These are phyloP conservation scores for Teunomyces pallodes DNA, from an alignment of 805 yeast species.

Conservation along the genomic window DNA sequence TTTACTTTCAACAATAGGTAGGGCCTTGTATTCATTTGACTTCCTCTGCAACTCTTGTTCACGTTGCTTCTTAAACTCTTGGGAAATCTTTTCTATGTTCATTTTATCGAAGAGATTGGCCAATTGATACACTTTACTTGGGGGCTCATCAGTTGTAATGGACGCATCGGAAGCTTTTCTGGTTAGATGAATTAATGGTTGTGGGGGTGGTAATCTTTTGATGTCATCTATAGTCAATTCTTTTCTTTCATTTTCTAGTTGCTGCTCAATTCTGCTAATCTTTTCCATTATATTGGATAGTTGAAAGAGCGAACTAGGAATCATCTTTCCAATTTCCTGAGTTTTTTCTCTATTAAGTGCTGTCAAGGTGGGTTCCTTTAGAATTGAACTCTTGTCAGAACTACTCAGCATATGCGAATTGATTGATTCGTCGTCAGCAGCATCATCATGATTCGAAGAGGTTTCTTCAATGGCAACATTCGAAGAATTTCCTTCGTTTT, in stretches of 20 bases:
- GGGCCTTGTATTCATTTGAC: slow-evolving; percentile 61
- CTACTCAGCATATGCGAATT: neutral
- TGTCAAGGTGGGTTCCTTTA: slow-evolving; percentile 1
- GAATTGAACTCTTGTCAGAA: neutral
- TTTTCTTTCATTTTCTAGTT: slow-evolving; percentile 13
- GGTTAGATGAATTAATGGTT: slow-evolving; percentile 13
- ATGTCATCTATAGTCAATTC: slow-evolving; percentile 7
- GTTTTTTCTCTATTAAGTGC: slow-evolving; percentile 8
- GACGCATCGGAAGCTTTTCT: slow-evolving; percentile 6
- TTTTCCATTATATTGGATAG: slow-evolving; percentile 18
- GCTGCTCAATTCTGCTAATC: slow-evolving; percentile 13
- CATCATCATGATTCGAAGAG: neutral
- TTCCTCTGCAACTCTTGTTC: slow-evolving; percentile 67
- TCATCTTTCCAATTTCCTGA: slow-evolving; percentile 13
- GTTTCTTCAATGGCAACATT: neutral
- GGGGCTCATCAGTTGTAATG: slow-evolving; percentile 1
- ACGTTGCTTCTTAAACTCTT: slow-evolving; percentile 84
- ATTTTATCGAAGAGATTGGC: slow-evolving; percentile 69
- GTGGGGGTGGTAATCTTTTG: slow-evolving; percentile 12
- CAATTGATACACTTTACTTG: slow-evolving; percentile 53
- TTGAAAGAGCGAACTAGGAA: slow-evolving; percentile 21
- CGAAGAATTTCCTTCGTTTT: neutral
- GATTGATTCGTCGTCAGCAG: slow-evolving; percentile 3
- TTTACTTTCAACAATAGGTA: slow-evolving; percentile 67
- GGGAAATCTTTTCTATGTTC: slow-evolving; percentile 76